Base-by-base conservation (phyloP, 257 asterid species). In the Forsythia viridissima region DNA sequence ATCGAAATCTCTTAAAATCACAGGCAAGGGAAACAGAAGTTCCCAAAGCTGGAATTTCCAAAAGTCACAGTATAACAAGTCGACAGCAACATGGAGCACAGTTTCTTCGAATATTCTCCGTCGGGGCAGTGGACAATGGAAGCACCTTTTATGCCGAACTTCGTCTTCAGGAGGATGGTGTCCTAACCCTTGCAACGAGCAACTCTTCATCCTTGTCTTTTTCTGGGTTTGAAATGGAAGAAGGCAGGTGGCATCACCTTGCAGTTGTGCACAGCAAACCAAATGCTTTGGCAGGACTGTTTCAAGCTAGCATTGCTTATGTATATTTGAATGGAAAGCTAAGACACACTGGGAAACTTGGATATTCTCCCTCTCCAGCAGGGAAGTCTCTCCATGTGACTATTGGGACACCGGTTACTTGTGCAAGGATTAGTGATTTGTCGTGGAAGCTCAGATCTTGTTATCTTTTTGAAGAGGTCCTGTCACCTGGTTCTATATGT, bases 231-330 rank as follows among this genome's bases (percentile, higher is more conserved):
- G 99, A 93, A 81, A 88, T 96, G 89, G 97, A 91, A 85, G 99
- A 96, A 90, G 97, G 97, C 68, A 88, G 99, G 88, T 96, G 99
- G 99, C 91, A 96, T 93, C 99, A 96, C 87, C 97, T 96, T 37
- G 98, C 99, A 72, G 89, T 96, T 81, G 99, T 96, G 81, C 99
- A 96, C 84, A 93, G 97, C 88, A 96, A 96, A 84, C 99, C 99
- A 59, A 96, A 93, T 88, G 99, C 99, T 80, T 91, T 96, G 96
- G 99, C 99, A 71, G 99, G 99, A 76, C 88, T 96, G 52, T 96
- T 96, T 84, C 99, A 96, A 84, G 97, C 99, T 39, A 96, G 99
- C 86, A 86, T 96, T 82, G 99, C 99, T 79, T 89, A 89, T 85
- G 93, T 96, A 43, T 96, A 96, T 85, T 89, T 96, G 82, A 90